These are phyloP conservation scores for Borovskyia barvae DNA, from an alignment of 208 protist genomes.

Conservation along the genomic window DNA sequence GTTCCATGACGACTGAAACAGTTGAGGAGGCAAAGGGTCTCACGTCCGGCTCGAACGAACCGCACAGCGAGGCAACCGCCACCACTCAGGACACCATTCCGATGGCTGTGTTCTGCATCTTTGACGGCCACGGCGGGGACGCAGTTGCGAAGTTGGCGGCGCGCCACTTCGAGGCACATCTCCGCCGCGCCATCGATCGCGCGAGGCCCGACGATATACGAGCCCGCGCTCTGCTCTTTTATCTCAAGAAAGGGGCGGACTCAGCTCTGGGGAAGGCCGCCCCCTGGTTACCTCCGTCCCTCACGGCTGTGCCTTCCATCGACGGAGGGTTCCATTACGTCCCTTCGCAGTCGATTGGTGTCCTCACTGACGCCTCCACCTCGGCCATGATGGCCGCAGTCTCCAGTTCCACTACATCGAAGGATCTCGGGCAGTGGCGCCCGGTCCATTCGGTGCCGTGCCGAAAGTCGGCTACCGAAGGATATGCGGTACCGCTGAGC, in stretches of 20 bases:
- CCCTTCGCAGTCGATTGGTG: no score
- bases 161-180: slow-evolving; percentile 55
- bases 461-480: no score
- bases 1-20: no score
- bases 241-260: slow-evolving; percentile 47
- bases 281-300: neutral
- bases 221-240: slow-evolving; percentile 52
- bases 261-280: slow-evolving; percentile 2
- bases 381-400: no score
- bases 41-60: no score
- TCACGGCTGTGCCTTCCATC: slow-evolving; percentile 3
- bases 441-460: no score
- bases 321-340: slow-evolving; percentile 8
- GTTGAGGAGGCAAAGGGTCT: no score
- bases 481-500: no score
- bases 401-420: no score
- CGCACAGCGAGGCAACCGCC: no score
- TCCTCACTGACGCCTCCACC: no score
- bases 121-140: slow-evolving; percentile 84
- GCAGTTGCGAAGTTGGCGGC: slow-evolving; percentile 71
- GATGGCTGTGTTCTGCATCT: slow-evolving; percentile 79
- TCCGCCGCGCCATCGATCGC: slow-evolving; percentile 46
- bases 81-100: slow-evolving; percentile 43
- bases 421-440: no score
- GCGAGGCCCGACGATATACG: slow-evolving; percentile 27